A percentile compares a stretch with the other conserved stretches of the same genome.
These are phyloP conservation scores for Pyrenophora graminea DNA, from an alignment of 2,329 filamentous ascomycete species.

Conservation along the genomic window DNA sequence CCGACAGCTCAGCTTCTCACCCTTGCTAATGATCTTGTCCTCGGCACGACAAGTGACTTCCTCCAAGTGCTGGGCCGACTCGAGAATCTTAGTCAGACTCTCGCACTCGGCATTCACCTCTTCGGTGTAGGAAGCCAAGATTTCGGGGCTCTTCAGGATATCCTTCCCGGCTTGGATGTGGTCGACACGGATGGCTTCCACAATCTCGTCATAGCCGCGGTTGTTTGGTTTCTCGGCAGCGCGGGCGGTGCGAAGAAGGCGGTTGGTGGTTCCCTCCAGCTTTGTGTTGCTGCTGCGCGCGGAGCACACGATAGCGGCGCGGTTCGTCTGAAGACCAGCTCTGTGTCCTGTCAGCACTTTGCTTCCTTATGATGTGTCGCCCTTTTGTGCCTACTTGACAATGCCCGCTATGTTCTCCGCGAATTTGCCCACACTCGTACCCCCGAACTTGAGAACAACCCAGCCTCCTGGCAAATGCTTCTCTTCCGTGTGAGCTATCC, in stretches of 20 bases:
- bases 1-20: constrained; percentile 91
- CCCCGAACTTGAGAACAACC: constrained; percentile 94
- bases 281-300: constrained; percentile 94
- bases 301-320: constrained; percentile 92
- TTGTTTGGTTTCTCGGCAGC: constrained; percentile 50
- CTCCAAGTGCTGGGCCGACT: constrained; percentile 62
- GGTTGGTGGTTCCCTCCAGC: constrained; percentile 90
- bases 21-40: constrained; percentile 85
- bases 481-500: constrained; percentile 51
- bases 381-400: constrained; percentile 52
- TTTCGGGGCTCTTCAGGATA: constrained; percentile 45
- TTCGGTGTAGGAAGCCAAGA: constrained; percentile 60
- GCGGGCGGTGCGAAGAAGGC: constrained; percentile 54
- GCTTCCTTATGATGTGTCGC: not conserved
- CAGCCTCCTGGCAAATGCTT: constrained; percentile 62
- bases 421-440: constrained; percentile 94
- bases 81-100: constrained; percentile 74
- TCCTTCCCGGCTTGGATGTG: constrained; percentile 73
- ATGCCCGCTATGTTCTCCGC: constrained; percentile 68
- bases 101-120: constrained; percentile 80
- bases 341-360: constrained; percentile 52
- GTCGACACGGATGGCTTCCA: constrained; percentile 80
- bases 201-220: constrained; percentile 69
- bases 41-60: constrained; percentile 57
- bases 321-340: constrained; percentile 64